phyloP scores from a whole-genome alignment of 176 grass and related monocot genomes.

The Eragrostis nindensis region DNA sequence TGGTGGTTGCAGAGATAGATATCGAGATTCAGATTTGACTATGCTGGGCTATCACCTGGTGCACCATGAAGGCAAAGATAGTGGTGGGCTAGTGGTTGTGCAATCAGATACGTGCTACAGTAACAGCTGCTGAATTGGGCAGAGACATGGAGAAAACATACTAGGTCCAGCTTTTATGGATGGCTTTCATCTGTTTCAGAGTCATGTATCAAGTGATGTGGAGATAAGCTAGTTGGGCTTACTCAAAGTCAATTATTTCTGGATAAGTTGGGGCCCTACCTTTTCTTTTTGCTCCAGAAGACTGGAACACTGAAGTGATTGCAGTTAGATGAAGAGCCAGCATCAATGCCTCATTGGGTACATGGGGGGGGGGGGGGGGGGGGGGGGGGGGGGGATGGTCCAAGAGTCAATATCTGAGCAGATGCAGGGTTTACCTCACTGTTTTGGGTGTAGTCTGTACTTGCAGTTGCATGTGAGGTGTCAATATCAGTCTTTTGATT shows the following conservation, averaged over 20 bases:
- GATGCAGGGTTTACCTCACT: slow-evolving; percentile 23
- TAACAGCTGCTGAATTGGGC: slow-evolving; percentile 24
- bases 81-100: slow-evolving; percentile 1
- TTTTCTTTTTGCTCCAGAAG: neutral
- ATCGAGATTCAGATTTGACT: slow-evolving; percentile 39
- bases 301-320: neutral
- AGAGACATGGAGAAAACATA: slow-evolving; percentile 14
- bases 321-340: slow-evolving; percentile 5
- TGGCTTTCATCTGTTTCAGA: neutral
- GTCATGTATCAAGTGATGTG: slow-evolving; percentile 14
- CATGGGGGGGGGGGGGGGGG: no score
- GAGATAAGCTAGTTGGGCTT: neutral
- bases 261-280: neutral
- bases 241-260: slow-evolving; percentile 21
- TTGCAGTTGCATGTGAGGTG: slow-evolving; percentile 25
- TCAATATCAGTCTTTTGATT: slow-evolving; percentile 29
- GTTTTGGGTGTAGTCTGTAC: slow-evolving; percentile 2
- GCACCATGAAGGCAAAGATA: neutral
- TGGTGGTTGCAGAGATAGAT: slow-evolving; percentile 28
- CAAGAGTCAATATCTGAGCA: neutral
- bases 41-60: slow-evolving; percentile 32
- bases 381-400: no score
- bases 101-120: slow-evolving; percentile 25
- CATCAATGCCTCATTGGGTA: neutral
- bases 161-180: slow-evolving; percentile 20